phyloP scores from a whole-genome alignment of 1,284 basidiomycete genomes.

The Heterobasidion irregulare region DNA sequence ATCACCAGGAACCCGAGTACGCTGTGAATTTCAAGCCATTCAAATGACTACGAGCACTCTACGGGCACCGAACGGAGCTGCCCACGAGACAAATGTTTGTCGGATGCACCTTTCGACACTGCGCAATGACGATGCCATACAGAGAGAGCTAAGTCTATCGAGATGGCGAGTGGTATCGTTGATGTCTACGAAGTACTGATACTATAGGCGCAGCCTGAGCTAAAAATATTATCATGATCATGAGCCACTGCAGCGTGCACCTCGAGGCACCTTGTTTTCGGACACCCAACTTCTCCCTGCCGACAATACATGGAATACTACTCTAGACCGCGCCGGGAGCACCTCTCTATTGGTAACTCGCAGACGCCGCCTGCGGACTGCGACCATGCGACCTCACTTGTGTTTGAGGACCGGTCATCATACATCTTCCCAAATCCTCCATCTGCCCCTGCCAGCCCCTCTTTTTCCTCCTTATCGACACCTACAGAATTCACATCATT shows the following conservation, averaged over 20 bases:
- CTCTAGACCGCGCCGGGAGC: background rate
- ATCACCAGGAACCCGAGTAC: too few species aligned
- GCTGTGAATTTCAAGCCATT: background rate
- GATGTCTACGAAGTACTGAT: too few species aligned
- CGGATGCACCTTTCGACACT: too few species aligned
- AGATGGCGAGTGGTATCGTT: too few species aligned
- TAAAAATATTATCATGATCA: too few species aligned
- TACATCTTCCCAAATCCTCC: conserved; percentile 27
- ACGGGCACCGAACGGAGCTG: background rate
- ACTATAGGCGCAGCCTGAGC: too few species aligned
- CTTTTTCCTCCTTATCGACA: conserved; percentile 7
- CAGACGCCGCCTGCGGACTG: too few species aligned
- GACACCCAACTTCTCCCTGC: background rate
- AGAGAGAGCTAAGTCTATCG: too few species aligned
- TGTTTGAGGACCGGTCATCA: conserved; percentile 19
- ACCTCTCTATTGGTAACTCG: background rate
- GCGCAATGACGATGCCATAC: too few species aligned
- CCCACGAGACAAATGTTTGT: background rate
- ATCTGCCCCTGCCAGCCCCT: conserved; percentile 18
- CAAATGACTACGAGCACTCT: background rate
- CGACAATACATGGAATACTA: background rate
- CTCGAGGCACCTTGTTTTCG: background rate
- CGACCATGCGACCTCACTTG: background rate
- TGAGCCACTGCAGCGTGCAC: background rate
- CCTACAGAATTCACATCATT: conserved; percentile 1